These are phyloP conservation scores for Neonectria hederae DNA, from an alignment of 2,329 filamentous ascomycete genomes.

Conservation along the genomic window DNA sequence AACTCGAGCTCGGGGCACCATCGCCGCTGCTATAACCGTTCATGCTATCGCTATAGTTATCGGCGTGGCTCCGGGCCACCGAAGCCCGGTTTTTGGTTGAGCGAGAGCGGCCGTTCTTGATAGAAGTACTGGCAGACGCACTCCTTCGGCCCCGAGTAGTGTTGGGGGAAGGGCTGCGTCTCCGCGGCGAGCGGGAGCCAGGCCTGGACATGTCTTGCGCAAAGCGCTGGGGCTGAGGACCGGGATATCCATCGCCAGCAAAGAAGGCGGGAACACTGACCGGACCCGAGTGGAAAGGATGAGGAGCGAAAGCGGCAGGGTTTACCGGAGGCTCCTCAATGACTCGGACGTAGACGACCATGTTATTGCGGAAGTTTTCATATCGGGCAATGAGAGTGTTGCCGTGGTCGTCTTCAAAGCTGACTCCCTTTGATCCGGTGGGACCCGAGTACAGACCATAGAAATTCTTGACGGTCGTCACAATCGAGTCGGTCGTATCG, in stretches of 20 bases:
- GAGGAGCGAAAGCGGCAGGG: constrained; percentile 60
- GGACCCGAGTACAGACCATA: constrained; percentile 90
- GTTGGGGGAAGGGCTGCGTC: constrained; percentile 81
- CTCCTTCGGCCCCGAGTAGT: constrained; percentile 77
- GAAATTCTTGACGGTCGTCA: constrained; percentile 98
- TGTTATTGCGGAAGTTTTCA: constrained; percentile 93
- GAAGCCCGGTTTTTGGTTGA: constrained; percentile 73
- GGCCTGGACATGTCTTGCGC: constrained; percentile 73
- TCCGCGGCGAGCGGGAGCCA: constrained; percentile 74
- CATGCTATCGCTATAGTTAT: constrained; percentile 70
- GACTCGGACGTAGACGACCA: constrained; percentile 92
- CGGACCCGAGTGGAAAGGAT: constrained; percentile 62
- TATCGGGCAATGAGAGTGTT: constrained; percentile 94
- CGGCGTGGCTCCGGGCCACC: constrained; percentile 59
- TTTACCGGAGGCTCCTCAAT: constrained; percentile 67
- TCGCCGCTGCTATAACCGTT: constrained; percentile 90
- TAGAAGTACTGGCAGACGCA: constrained; percentile 70
- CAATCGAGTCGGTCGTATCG: constrained; percentile 96
- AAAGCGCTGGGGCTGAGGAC: constrained; percentile 60
- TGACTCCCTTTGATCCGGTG: constrained; percentile 79
- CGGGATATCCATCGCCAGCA: constrained; percentile 62
- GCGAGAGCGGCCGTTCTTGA: constrained; percentile 75
- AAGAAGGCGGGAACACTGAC: constrained; percentile 61
- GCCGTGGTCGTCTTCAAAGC: constrained; percentile 90
- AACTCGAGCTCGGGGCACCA: constrained; percentile 77